phyloP scores from a whole-genome alignment of 345 rosid genomes.

The Physaria fendleri region DNA sequence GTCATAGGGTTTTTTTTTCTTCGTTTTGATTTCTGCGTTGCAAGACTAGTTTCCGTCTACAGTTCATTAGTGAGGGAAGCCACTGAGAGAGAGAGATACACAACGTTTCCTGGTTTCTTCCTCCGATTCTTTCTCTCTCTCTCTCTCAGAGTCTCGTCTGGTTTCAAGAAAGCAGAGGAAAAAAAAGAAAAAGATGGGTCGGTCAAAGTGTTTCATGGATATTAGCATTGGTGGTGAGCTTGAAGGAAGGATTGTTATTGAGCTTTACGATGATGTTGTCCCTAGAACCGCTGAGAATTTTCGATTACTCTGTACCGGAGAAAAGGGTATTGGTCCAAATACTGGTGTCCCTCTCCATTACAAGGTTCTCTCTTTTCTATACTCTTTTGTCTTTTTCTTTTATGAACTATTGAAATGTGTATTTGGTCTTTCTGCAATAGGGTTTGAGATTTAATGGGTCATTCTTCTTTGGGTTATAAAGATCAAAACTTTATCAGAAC shows the following conservation, averaged over 20 bases:
- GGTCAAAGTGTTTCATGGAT: constrained; percentile 73
- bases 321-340: constrained; percentile 78
- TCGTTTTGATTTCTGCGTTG: constrained; percentile 23
- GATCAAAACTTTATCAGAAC: background rate
- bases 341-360: constrained; percentile 77
- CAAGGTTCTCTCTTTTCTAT: constrained; percentile 44
- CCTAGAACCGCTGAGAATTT: constrained; percentile 92
- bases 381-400: background rate
- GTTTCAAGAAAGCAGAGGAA: constrained; percentile 1
- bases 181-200: constrained; percentile 39
- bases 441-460: constrained; percentile 1
- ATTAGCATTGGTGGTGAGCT: constrained; percentile 85
- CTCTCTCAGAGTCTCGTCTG: constrained; percentile 1
- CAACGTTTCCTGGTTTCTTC: constrained; percentile 9
- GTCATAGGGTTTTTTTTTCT: constrained; percentile 29
- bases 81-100: background rate
- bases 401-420: constrained; percentile 10
- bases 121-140: background rate
- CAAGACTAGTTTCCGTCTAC: constrained; percentile 1
- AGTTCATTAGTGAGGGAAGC: constrained; percentile 1
- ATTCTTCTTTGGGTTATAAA: background rate
- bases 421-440: background rate
- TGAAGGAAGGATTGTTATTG: constrained; percentile 83
- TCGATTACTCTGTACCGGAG: constrained; percentile 89
- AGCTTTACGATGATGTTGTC: constrained; percentile 76